Base-by-base conservation (phyloP, 495 filamentous ascomycete genomes). In the Aspergillus baeticus region DNA sequence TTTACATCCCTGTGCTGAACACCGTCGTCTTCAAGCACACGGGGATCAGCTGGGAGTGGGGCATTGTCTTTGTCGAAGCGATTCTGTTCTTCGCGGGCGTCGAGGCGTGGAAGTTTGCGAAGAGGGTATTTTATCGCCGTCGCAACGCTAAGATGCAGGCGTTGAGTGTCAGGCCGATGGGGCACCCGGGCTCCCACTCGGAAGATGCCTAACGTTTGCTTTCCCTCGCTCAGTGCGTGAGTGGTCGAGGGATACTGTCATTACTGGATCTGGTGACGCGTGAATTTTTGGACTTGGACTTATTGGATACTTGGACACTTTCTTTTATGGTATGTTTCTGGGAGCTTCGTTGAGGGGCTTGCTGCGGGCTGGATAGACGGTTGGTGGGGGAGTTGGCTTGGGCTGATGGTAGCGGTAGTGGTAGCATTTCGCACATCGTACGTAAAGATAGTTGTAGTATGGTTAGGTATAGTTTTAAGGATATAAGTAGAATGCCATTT, bases 1-100 rank as follows among this genome's bases (percentile, higher is more conserved):
- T 89, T 1, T 89, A 89, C 55, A 82, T 88, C 48, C 85, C 85
- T 0, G 83, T 81, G 20, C 67, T 89, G 44, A 89, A 86, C 69
- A 66, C 70, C 6, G 68, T 72, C 4, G 84, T 89, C 37, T 89
- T 89, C 72, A 86, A 85, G 61, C 87, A 89, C 59, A 69, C 68
- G 11, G 74, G 77, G 3, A 87, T 89, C 54, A 75, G 66, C 23
- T 88, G 85, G 86, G 86, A 87, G 70, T 87, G 86, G 85, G 75
- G 67, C 7, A 79, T 87, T 54, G 84, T 70, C 8, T 60, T 84
- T 49, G 63, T 81, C 33, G 78, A 77, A 38, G 71, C 77, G 0
- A 50, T 76, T 2, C 56, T 87, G 34, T 88, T 87, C 66, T 80
- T 87, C 56, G 41, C 68, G 1, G 84, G 84, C 10, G 72, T 84